Percentiles rank a stretch among this genome's conserved stretches.
These are phyloP conservation scores for Guillardia theta DNA, from an alignment of 78 protist genomes.

Conservation along the genomic window DNA sequence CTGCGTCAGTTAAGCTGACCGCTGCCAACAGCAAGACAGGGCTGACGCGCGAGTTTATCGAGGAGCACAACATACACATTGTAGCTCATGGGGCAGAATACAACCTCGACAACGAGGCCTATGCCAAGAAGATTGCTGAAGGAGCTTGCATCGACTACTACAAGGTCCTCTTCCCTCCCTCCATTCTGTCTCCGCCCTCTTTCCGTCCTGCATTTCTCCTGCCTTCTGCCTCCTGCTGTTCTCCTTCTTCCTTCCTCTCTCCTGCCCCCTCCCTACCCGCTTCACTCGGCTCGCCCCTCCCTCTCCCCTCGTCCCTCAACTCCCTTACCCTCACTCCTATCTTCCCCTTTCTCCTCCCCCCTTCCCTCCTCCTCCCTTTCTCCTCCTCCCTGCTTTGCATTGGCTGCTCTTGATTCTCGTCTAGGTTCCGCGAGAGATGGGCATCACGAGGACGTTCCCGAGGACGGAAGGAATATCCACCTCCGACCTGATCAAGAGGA, in stretches of 20 bases:
- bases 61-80: slow-evolving; percentile 54
- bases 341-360: neutral
- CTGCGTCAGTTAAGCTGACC: neutral
- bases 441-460: slow-evolving; percentile 44
- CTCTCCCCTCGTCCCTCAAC: neutral
- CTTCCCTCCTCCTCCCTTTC: neutral
- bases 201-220: neutral
- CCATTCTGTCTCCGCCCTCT: neutral
- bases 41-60: neutral
- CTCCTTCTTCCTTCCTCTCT: neutral
- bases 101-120: neutral
- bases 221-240: neutral
- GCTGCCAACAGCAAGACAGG: neutral
- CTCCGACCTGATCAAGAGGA: slow-evolving; percentile 40
- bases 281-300: neutral
- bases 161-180: neutral
- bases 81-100: slow-evolving; percentile 50
- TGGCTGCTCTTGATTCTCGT: neutral
- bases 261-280: no score
- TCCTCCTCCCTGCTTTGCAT: neutral
- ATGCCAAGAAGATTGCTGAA: neutral
- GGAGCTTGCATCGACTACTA: slow-evolving; percentile 54
- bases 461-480: slow-evolving; percentile 58
- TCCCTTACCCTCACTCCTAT: neutral
- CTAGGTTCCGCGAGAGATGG: slow-evolving; percentile 37